Evolutionary conservation across 768 basidiomycete genomes (phyloP), one percentile per base, ranked within the genome.

Genomic region (Pisolithus sp.): DNA sequence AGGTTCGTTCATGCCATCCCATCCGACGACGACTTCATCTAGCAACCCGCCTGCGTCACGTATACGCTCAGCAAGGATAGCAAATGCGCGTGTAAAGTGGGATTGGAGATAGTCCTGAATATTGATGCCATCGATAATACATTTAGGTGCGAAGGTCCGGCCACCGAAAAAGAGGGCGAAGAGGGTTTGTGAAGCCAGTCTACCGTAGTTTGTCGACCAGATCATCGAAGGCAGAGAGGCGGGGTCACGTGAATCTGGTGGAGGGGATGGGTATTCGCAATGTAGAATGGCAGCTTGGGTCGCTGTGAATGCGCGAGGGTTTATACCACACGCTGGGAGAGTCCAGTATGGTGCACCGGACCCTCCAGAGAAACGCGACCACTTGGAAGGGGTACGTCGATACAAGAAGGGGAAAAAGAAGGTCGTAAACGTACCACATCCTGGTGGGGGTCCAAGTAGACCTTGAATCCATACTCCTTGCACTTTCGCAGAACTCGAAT

Each of bases 1-100:
- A 0, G 96, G 95, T 67, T 99, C 96, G 66, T 99, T 98, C 68
- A 97, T 71, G 59, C 84, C 86, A 64, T 99, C 96, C 96, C 95
- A 98, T 0, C 96, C 96, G 45, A 98, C 85, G 10, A 99, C 79
- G 57, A 92, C 93, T 38, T 83, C 82, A 28, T 98, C 93, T 20
- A 89, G 65, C 36, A 97, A 67, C 31, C 80, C 85, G 0, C 86
- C 87, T 0, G 83, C 84, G n/a, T 82, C 82, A 5, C 75, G 71
- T 48, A 96, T 84, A 34, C 79, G 76, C 64, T 91, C 85, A 0
- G 88, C 91, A 24, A 96, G 76, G 38, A 72, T 72, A 3, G 83
- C 87, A 57, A 89, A 80, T 0, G 93, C 91, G 15, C 75, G 77
- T 54, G 89, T 82, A 62, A 76, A 93, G 60, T 89, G 89, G 0